phyloP scores from a whole-genome alignment of 495 filamentous ascomycete genomes.

The Beverwykella pulmonaria region DNA sequence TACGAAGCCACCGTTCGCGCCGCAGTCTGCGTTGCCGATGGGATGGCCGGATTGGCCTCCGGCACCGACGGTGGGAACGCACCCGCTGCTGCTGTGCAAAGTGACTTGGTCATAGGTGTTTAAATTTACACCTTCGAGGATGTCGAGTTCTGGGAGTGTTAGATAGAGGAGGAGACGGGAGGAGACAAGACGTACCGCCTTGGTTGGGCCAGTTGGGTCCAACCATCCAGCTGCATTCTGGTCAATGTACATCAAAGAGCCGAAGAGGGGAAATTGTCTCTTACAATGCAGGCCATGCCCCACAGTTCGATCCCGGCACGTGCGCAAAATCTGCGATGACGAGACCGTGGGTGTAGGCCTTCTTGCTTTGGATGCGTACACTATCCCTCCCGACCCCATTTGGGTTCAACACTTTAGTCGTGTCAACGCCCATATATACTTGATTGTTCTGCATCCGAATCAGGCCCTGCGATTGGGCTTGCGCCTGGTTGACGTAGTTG shows the following conservation, averaged over 20 bases:
- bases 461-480: slow-evolving; percentile 34
- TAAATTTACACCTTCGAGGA: slow-evolving; percentile 43
- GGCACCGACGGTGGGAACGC: slow-evolving; percentile 28
- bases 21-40: slow-evolving; percentile 41
- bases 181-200: too few relatives aligned
- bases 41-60: slow-evolving; percentile 20
- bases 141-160: too few relatives aligned
- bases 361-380: slow-evolving; percentile 46
- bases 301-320: slow-evolving; percentile 45
- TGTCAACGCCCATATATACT: slow-evolving; percentile 47
- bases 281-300: slow-evolving; percentile 50
- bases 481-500: slow-evolving; percentile 39
- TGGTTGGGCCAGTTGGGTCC: slow-evolving; percentile 66
- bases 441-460: slow-evolving; percentile 34
- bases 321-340: slow-evolving; percentile 47
- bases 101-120: slow-evolving; percentile 42
- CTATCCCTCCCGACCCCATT: slow-evolving; percentile 44
- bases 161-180: too few relatives aligned
- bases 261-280: not conserved
- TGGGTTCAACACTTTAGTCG: slow-evolving; percentile 35
- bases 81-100: slow-evolving; percentile 43
- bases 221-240: slow-evolving; percentile 34
- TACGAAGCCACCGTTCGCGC: slow-evolving; percentile 34
- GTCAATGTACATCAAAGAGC: not conserved
- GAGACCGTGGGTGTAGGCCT: slow-evolving; percentile 43